Base-by-base conservation (phyloP, 495 filamentous ascomycete genomes). In the Aspergillus haitiensis region DNA sequence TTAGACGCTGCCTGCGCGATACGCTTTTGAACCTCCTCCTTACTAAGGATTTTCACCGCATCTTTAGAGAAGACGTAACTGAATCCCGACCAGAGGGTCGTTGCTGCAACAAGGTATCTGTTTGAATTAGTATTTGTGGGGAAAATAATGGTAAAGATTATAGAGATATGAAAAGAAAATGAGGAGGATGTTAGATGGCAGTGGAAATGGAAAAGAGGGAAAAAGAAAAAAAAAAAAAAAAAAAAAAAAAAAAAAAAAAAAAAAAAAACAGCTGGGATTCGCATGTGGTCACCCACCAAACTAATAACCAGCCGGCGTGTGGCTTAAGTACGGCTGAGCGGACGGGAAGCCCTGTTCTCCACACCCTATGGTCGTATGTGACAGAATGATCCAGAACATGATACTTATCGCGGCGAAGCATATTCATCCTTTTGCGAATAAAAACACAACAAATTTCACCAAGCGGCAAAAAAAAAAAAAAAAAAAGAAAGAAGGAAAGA, bases 1-100 rank as follows among this genome's bases (percentile, higher is more conserved):
- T 69, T 73, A 0, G 61, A 63, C 9, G 67, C 69, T 0, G 74
- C 74, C n/a, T 59, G 55, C 3, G 75, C 69, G 55, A 75, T 69
- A 10, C 74, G 70, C 52, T 71, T 75, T 58, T 80, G 73, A 12
- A 77, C 59, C 39, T 75, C 69, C 40, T 77, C 72, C 35, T 84
- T 81, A 10, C 81, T 84, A 10, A 95, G 68, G 48, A 93, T 93
- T 69, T 86, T 91, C 45, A 93, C 89, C 0, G 89, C 90, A 64
- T 92, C 84, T 65, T 89, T 91, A 56, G 86, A 87, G 67, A 87
- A 91, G 35, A 93, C 75, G 66, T 95, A 95, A 69, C 88, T 90
- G 5, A 90, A 77, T 15, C 91, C 91, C 34, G 89, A 93, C 90
- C 90, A 92, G 12, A 93, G 69, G 1, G 91, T 95, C 10, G 91